Conservation (phyloP, 345 rosid species). For the Eucalyptus urophylla region DNA sequence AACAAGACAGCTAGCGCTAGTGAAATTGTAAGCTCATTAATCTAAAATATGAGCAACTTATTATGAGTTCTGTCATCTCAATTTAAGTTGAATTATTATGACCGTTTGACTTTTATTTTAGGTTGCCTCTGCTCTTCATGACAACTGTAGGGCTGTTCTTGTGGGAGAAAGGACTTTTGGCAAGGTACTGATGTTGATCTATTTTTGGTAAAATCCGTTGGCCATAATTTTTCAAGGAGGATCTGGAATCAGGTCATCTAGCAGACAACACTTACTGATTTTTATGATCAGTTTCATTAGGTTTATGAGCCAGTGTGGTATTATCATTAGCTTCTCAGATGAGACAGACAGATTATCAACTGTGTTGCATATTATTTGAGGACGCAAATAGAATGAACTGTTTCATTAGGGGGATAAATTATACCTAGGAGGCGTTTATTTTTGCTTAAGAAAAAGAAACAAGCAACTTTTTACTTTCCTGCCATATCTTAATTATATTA, state of each 20-base stretch:
- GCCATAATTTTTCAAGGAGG: neutral
- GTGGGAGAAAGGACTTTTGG: constrained; percentile 90
- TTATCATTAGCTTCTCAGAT: neutral
- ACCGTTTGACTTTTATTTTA: constrained; percentile 4
- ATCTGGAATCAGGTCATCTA: neutral
- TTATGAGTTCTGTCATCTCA: neutral
- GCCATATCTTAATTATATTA: neutral
- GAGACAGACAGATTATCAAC: neutral
- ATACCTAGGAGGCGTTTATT: neutral
- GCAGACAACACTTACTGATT: neutral
- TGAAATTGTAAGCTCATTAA: constrained; percentile 64
- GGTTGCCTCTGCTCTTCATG: constrained; percentile 99
- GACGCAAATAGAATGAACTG: neutral
- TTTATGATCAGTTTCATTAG: neutral
- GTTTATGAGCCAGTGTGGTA: neutral
- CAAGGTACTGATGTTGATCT: constrained; percentile 36
- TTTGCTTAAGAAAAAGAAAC: neutral
- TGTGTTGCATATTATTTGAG: neutral
- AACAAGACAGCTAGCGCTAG: constrained; percentile 91
- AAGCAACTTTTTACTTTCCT: neutral
- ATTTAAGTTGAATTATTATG: neutral
- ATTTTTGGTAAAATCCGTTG: neutral
- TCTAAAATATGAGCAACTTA: neutral
- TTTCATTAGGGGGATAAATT: neutral
- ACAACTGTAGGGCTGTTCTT: constrained; percentile 94